Base-by-base conservation (phyloP, 495 filamentous ascomycete species). In the Penicillium desertorum region DNA sequence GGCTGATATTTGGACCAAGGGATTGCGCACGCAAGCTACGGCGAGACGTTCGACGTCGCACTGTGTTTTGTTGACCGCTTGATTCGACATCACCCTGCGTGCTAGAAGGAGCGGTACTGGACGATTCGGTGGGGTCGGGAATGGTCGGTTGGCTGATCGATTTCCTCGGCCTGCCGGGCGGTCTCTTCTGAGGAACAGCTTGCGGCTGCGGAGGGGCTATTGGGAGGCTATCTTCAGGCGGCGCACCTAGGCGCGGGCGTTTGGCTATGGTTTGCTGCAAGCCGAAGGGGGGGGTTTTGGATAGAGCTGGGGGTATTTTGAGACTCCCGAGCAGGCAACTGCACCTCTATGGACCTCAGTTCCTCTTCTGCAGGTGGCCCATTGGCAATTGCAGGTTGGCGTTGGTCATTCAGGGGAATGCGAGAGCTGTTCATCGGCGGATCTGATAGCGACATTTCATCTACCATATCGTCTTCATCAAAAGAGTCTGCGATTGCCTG, bases 401-500 rank as follows among this genome's bases (percentile, higher is more conserved):
- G 59, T 14, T 54, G 45, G 1, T 69, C 60, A 34, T 69, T 72
- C n/a, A 73, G 54, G 0, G 71, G 71, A 19, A 73, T 57, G n/a
- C 63, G 69, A 5, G 66, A 52, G 1, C 61, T 36, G 4, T 64
- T 62, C 3, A 61, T 64, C 8, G 50, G 51, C 12, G 50, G 25
- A 20, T 67, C 63, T 12, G 56, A 58, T 9, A 72, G 23, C 0
- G 71, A 57, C 19, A 73, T 53, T 44, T 74, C 71, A 41, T 68
- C 71, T 8, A 68, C 56, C 58, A 70, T 68, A 37, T 71, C 70
- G n/a, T 70, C 69, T 42, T 74, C 75, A 10, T 70, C 71, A 29
- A 77, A 76, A 17, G 73, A 75, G 52, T 77, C 73, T 3, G 70
- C 64, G n/a, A 73, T 63, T 8, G 63, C 61, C 9, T 66, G 61